A percentile compares a stretch with the other conserved stretches of the same genome.
Evolutionary conservation across 2,329 filamentous ascomycete species (phyloP).

Genomic region (Trichoderma koningii): DNA sequence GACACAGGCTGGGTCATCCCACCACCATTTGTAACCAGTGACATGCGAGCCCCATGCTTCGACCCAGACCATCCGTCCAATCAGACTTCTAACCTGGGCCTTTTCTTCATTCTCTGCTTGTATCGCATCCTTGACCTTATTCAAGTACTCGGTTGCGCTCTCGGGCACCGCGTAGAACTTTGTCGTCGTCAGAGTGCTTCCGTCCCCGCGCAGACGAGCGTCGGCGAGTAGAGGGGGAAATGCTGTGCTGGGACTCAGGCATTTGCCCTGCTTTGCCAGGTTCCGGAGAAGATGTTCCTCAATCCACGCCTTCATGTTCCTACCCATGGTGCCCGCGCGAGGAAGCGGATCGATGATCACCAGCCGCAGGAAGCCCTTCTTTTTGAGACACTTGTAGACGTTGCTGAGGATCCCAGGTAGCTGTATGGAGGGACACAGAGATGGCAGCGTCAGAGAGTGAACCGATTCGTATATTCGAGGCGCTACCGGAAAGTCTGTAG

Average conservation of each 20-base stretch:
- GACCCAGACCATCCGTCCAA: constrained; percentile 61
- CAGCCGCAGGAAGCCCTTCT: constrained; percentile 59
- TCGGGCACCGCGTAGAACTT: constrained; percentile 51
- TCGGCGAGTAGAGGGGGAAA: constrained; percentile 62
- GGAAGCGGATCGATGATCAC: constrained; percentile 66
- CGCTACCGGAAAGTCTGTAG: constrained; percentile 43
- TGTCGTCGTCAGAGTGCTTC: constrained; percentile 51
- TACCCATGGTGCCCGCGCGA: constrained; percentile 56
- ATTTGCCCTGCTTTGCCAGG: constrained; percentile 60
- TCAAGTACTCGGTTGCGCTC: constrained; percentile 32
- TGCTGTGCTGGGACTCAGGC: constrained; percentile 58
- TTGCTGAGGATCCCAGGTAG: constrained; percentile 59
- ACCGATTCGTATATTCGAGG: constrained; percentile 51
- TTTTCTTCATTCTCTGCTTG: constrained; percentile 38
- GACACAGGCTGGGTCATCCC: constrained; percentile 58
- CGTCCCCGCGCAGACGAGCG: constrained; percentile 52
- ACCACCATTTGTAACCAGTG: constrained; percentile 59
- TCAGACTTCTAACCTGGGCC: constrained; percentile 53
- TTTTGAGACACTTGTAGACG: constrained; percentile 57
- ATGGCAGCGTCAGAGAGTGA: constrained; percentile 58
- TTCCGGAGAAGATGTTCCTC: constrained; percentile 62
- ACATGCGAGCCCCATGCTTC: constrained; percentile 61
- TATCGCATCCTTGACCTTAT: not conserved
- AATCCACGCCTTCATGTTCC: constrained; percentile 61
- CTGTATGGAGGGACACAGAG: constrained; percentile 57